phyloP scores from a whole-genome alignment of 306 rosid species.

The Cicer cuneatum region DNA sequence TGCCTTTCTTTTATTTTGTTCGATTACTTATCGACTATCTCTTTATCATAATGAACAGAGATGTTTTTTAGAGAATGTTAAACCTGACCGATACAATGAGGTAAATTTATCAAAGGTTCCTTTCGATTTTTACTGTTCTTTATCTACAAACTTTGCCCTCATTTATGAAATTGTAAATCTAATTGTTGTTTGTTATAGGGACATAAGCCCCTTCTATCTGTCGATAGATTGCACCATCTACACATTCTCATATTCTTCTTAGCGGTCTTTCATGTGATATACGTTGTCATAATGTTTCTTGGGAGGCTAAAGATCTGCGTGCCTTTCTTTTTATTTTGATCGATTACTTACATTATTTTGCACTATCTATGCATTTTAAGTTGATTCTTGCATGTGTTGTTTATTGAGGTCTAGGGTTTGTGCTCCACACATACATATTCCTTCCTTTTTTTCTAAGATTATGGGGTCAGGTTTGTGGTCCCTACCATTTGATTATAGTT shows the following conservation, averaged over 20 bases:
- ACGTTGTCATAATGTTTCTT: slow-evolving; percentile 91
- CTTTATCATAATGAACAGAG: slow-evolving; percentile 65
- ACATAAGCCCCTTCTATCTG: slow-evolving; percentile 68
- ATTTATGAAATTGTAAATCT: slow-evolving; percentile 13
- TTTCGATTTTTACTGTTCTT: slow-evolving; percentile 12
- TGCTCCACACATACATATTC: no score
- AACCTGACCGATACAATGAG: slow-evolving; percentile 53
- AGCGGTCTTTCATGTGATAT: slow-evolving; percentile 86
- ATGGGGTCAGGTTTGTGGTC: no score
- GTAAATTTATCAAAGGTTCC: slow-evolving; percentile 46
- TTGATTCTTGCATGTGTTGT: no score
- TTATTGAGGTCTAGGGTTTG: no score
- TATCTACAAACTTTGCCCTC: not conserved
- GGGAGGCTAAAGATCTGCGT: slow-evolving; percentile 98
- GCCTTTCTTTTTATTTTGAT: no score
- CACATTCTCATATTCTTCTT: slow-evolving; percentile 96
- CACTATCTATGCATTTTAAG: not conserved
- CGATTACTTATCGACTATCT: no score
- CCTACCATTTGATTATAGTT: no score
- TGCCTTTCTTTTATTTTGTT: no score
- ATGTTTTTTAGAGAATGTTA: slow-evolving; percentile 54
- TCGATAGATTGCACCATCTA: slow-evolving; percentile 83
- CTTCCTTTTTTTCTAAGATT: no score
- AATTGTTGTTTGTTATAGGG: slow-evolving; percentile 59
- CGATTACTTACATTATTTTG: slow-evolving; percentile 7